Evolutionary conservation across 2,329 filamentous ascomycete species (phyloP), one percentile per base, ranked within the genome.

Genomic region (Aspergillus transmontanensis): DNA sequence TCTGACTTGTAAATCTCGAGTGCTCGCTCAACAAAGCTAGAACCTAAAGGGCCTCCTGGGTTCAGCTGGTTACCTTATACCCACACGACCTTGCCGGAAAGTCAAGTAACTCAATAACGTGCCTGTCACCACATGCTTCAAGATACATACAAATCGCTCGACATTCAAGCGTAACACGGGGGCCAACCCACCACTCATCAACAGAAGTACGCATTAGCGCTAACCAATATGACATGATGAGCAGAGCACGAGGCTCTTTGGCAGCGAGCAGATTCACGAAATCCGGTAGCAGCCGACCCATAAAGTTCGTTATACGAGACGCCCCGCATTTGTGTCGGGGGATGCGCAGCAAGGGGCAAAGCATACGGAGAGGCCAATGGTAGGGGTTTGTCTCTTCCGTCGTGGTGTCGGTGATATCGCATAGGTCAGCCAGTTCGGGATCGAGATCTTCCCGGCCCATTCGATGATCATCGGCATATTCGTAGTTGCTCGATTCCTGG

Each of bases 351-450:
- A 57, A 50, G 0, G 41, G 57, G 14, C 57, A 36, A 11, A 58
- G 43, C 57, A 58, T 58, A 12, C 57, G 57, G 10, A 58, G 36
- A 21, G 43, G 43, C 57, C 57, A 58, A 26, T 58, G 57, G 19
- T 26, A 58, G 10, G 43, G 45, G 11, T 50, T 58, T 16, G 57
- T 58, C 4, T 58, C 57, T 36, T 58, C 57, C 10, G 57, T 50
- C 10, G 57, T 58, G 14, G 43, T 50, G 3, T 39, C 43, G 2
- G 12, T 36, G 4, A 58, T 58, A 11, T 58, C 43, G 21, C 43
- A 50, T 11, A 58, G n/a, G 21, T 58, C 43, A 3, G 57, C 57
- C n/a, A 58, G 26, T 11, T 50, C 45, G 19, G 43, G 14, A 28
- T 58, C 57, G 19, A 58, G 43, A 28, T 50, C 41, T 23, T 50